Percentiles rank a stretch among this genome's conserved stretches.
Conservation (phyloP, 208 protist genomes). For the Leishmania gerbilli region DNA sequence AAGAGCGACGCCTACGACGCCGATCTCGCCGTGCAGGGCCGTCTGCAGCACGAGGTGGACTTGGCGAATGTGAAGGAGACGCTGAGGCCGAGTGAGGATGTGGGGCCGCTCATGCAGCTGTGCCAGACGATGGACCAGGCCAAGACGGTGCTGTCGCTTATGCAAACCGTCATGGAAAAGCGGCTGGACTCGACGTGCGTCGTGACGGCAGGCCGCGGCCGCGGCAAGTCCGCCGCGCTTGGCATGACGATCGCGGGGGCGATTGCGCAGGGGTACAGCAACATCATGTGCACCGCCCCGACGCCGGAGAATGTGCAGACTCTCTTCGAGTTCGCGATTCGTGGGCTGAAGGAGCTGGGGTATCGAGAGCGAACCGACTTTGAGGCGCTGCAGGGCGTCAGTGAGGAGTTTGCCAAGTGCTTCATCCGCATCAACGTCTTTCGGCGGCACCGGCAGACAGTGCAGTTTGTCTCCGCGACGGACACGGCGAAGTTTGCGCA, state of each 20-base stretch:
- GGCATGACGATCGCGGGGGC: constrained; percentile 96
- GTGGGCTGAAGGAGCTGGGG: constrained; percentile 95
- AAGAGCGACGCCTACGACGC: constrained; percentile 53
- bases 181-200: constrained; percentile 96
- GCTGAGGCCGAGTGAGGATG: constrained; percentile 68
- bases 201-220: constrained; percentile 96
- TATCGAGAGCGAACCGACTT: constrained; percentile 98
- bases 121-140: constrained; percentile 97
- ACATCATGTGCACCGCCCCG: constrained; percentile 99
- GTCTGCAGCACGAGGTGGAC: constrained; percentile 85
- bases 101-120: constrained; percentile 93
- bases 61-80: constrained; percentile 78
- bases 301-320: constrained; percentile 98
- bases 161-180: constrained; percentile 98
- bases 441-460: constrained; percentile 97
- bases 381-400: constrained; percentile 94
- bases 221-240: constrained; percentile 97
- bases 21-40: constrained; percentile 69
- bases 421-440: constrained; percentile 98
- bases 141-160: constrained; percentile 96
- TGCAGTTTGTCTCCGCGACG: constrained; percentile 97
- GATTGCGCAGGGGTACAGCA: constrained; percentile 98
- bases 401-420: constrained; percentile 95
- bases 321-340: constrained; percentile 99
- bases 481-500: constrained; percentile 94